Evolutionary conservation across 2,329 filamentous ascomycete species (phyloP), one percentile per base, ranked within the genome.

Genomic region (Colletotrichum sp.): DNA sequence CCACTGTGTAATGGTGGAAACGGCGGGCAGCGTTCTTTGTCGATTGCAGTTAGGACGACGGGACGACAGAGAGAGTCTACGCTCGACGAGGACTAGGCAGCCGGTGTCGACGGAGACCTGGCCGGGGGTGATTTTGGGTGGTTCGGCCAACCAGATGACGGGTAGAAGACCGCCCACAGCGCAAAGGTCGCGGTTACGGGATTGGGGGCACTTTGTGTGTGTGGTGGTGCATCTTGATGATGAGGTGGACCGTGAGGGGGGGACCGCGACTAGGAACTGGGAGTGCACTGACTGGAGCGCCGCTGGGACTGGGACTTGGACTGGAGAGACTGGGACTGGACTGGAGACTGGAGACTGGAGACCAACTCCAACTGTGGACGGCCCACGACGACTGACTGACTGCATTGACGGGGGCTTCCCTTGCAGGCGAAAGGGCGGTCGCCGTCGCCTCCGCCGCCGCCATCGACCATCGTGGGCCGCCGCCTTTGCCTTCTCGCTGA

Each of bases 351-450:
- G 43, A 21, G 43, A 48, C n/a, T 48, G 43, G 43, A 48, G 43
- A 48, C 43, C n/a, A 48, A 48, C 43, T 48, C 43, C 43, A 48
- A 48, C 18, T 21, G 43, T 48, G 43, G 43, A 48, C n/a, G 43
- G 43, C 43, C 43, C 43, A 48, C 43, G n/a, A 30, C 24, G 28
- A n/a, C 24, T 16, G 57, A 61, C 32, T 34, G 59, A 34, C n/a
- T 61, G 26, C 59, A 21, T 24, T 28, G 43, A 65, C 68, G 59
- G 72, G 73, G 73, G 55, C 26, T 72, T 75, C 69, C 67, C 73
- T 72, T 75, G 72, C 63, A 68, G 55, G 69, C 32, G 43, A 75
- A 75, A 75, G 69, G 73, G 73, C 73, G 73, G 73, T 75, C 73
- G 69, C 73, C 69, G 68, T 65, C 68, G 63, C 64, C 71, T 67